Evolutionary conservation across 177 flowering plant species (phyloP).

Genomic region (Vitis hybrid): DNA sequence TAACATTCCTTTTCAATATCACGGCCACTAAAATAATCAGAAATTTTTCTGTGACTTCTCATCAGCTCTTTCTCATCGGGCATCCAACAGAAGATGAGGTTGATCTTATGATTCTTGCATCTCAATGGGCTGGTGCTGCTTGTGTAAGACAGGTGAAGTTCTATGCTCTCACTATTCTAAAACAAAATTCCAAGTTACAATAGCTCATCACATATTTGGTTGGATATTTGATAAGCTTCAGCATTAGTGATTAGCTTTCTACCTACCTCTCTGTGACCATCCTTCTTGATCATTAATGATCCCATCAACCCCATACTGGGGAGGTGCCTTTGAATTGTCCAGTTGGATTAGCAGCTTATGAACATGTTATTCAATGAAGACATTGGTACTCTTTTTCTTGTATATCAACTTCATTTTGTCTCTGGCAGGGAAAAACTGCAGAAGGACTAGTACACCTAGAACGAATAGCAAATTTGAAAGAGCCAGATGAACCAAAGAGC

Average conservation of each 20-base stretch:
- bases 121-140: constrained; percentile 78
- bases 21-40: background rate
- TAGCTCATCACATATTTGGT: too few species aligned
- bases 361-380: background rate
- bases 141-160: constrained; percentile 58
- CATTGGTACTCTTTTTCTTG: background rate
- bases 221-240: too few species aligned
- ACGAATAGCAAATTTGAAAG: constrained; percentile 61
- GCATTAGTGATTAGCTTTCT: too few species aligned
- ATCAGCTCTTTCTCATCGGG: constrained; percentile 48
- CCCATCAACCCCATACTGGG: too few species aligned
- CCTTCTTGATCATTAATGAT: too few species aligned
- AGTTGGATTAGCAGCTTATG: background rate
- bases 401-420: background rate
- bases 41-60: background rate
- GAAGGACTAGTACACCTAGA: constrained; percentile 71
- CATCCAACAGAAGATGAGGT: constrained; percentile 51
- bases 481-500: constrained; percentile 68
- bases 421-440: constrained; percentile 52
- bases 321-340: too few species aligned
- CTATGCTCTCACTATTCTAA: background rate
- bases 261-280: too few species aligned
- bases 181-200: too few species aligned
- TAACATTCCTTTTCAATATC: too few species aligned
- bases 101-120: constrained; percentile 68